A percentile compares a stretch with the other conserved stretches of the same genome.
Conservation (phyloP, 2,329 filamentous ascomycete species). For the Blastomyces gilchristii region DNA sequence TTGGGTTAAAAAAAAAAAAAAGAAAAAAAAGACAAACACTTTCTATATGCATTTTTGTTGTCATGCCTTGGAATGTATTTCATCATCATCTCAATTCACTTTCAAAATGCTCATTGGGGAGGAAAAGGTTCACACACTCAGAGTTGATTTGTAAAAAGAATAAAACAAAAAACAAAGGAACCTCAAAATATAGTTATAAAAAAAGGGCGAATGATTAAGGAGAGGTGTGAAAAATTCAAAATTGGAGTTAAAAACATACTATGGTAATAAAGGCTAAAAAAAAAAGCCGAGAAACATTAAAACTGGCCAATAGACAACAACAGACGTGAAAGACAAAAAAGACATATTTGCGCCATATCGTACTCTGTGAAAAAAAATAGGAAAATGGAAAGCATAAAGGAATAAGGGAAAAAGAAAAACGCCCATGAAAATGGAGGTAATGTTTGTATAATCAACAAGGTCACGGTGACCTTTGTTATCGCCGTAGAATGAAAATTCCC, state of each 20-base stretch:
- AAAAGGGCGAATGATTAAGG: no score
- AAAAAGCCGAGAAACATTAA: not conserved
- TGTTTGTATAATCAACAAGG: not conserved
- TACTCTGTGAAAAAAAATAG: not conserved
- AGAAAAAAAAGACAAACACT: conserved; percentile 7
- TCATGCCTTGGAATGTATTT: not conserved
- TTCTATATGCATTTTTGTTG: conserved; percentile 19
- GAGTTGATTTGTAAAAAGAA: not conserved
- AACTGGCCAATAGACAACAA: conserved; percentile 3
- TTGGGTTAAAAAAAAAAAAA: not conserved
- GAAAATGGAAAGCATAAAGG: not conserved
- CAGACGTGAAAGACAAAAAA: not conserved
- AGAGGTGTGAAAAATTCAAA: not conserved
- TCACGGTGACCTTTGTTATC: not conserved
- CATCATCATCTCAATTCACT: not conserved
- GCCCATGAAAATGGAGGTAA: conserved; percentile 1
- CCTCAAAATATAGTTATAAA: not conserved
- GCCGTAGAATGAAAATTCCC: no score
- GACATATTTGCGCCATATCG: not conserved
- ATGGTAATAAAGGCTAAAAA: not conserved
- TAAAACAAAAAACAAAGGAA: conserved; percentile 9
- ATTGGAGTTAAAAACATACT: conserved; percentile 2
- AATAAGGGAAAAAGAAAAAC: conserved; percentile 1
- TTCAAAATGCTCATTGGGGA: not conserved
- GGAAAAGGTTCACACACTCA: not conserved